Evolutionary conservation across 192 early-diverging fungal species (phyloP).

Genomic region (Umbelopsis sp.): DNA sequence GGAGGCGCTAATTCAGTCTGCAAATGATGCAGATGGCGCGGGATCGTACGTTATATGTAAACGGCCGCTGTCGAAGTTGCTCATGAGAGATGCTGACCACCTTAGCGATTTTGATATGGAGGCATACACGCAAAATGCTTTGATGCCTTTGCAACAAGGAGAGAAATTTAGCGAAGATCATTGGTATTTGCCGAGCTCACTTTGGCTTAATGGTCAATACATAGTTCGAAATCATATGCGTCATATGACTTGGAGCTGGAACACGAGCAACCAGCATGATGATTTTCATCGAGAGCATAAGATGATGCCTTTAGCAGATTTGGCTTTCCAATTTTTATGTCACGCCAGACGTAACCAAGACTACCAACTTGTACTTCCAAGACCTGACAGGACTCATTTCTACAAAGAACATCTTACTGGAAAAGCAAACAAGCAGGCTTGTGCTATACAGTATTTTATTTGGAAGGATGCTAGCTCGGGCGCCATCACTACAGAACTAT

Average conservation of each 20-base stretch:
- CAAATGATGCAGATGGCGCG: not conserved
- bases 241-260: conserved; percentile 54
- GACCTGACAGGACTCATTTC: conserved; percentile 48
- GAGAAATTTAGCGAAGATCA: conserved; percentile 12
- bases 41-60: conserved; percentile 33
- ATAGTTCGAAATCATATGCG: conserved; percentile 52
- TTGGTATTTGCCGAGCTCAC: conserved; percentile 35
- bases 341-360: conserved; percentile 52
- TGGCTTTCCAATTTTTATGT: conserved; percentile 60
- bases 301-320: conserved; percentile 53
- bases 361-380: conserved; percentile 42
- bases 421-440: conserved; percentile 12
- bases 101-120: conserved; percentile 9
- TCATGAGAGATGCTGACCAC: conserved; percentile 48
- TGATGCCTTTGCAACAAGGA: conserved; percentile 1
- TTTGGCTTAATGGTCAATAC: conserved; percentile 38
- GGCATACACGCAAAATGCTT: not conserved
- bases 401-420: conserved; percentile 44
- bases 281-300: conserved; percentile 34
- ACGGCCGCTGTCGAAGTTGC: conserved; percentile 45
- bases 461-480: conserved; percentile 47
- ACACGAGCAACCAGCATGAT: conserved; percentile 34
- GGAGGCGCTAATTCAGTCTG: not conserved
- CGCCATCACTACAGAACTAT: conserved; percentile 54
- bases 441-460: conserved; percentile 55